Evolutionary conservation across 1,139 yeast species (phyloP), one percentile per base, ranked within the genome.

Genomic region (Candida anutae): DNA sequence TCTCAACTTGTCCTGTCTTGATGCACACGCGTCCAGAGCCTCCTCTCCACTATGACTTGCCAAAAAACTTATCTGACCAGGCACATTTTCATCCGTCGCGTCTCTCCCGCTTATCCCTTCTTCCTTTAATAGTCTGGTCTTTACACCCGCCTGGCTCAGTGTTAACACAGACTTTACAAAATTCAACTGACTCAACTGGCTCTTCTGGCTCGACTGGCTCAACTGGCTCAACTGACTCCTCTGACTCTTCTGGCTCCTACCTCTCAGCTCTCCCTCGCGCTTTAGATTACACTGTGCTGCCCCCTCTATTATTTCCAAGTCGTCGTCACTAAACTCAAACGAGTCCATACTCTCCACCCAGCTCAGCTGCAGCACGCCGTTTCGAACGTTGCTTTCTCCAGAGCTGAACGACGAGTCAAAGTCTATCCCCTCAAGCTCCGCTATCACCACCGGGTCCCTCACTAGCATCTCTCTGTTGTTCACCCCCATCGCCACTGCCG

Each of bases 371-470:
- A 6, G 6, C n/a, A 11, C 8, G 12, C 23, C n/a, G 23, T 11
- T 15, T 6, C 20, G 6, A 11, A 11, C 8, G 12, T 11, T 21
- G 23, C 23, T 15, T 6, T 25, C 24, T 9, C 21, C 12, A 23
- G 29, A 16, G 15, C 34, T 28, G 14, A 35, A 37, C 5, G 41
- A 37, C n/a, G 39, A 34, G 25, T 32, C 34, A 22, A 37, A 37
- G 22, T 37, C 38, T 4, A 37, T 27, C 10, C 25, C 23, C 12
- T 35, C 39, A 9, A 37, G 16, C 10, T 26, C 29, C n/a, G 26
- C 28, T 5, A 32, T 32, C 5, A 34, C 22, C 3, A 21, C 21
- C 6, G 38, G 38, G 24, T 34, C 36, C 13, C 29, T 23, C 24
- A 32, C 38, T 8, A 32, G 22, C 14, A 8, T 26, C 13, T 12